Base-by-base conservation (phyloP, 2,329 filamentous ascomycete species). In the Conoideocrella luteorostrata region DNA sequence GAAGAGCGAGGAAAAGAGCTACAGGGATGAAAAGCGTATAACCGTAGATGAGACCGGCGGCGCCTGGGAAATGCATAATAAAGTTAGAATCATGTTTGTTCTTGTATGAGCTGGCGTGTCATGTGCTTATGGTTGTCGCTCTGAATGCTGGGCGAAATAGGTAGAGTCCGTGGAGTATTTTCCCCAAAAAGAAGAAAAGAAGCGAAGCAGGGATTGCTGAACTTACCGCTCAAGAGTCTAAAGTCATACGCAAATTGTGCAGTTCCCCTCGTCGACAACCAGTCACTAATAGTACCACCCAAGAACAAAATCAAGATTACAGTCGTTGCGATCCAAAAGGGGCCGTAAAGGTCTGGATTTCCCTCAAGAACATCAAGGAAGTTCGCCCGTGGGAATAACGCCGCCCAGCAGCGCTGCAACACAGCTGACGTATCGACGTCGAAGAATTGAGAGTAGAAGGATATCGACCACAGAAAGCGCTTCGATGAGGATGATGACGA, bases 271-370 rank as follows among this genome's bases (percentile, higher is more conserved):
- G 75, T 75, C 21, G 86, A 80, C 39, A 96, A 70, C 65, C 95
- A 97, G 66, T 93, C 85, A 60, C 84, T 94, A 52, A 98, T 95
- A 0, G 93, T 97, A 11, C 93, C 93, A 1, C 91, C 93, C 35
- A 98, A 65, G 67, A 98, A 98, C 24, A 98, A 69, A 47, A 98
- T 97, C 50, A 98, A 78, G 11, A 98, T 84, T 9, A 98, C 93
- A 1, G 93, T 97, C 1, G 93, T 97, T 9, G 93, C 93, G 68
- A 98, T 97, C 93, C 93, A 98, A 61, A 97, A 89, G 1, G 93
- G 93, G 1, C 91, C 91, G 71, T 98, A 98, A 26, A 98, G 71
- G 60, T 98, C 93, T 1, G 93, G 88, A 63, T 97, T 97, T 17
- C 93, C 93, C 62, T 98, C 93, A 22, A 98, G 77, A 28, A 97